phyloP scores from a whole-genome alignment of 1,139 yeast species.

The Geotrichum aggregatum region DNA sequence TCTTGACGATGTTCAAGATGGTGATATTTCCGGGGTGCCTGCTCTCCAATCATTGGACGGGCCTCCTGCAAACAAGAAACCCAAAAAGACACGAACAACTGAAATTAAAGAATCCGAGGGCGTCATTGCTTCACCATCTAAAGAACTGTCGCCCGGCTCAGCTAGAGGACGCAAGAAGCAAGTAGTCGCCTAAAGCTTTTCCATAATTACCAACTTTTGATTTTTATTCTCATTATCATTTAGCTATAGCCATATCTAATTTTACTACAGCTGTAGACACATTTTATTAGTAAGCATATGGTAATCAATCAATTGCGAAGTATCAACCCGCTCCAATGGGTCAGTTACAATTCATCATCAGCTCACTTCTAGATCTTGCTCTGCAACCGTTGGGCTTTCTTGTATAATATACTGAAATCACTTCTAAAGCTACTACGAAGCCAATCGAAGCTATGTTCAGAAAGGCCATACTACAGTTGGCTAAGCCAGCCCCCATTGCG shows the following conservation, averaged over 20 bases:
- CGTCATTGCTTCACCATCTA: not conserved
- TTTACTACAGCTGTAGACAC: no score
- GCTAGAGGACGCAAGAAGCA: constrained; percentile 9
- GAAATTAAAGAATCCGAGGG: constrained; percentile 22
- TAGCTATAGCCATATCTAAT: no score
- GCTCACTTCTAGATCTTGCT: no score
- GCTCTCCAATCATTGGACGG: constrained; percentile 9
- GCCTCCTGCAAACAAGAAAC: constrained; percentile 24
- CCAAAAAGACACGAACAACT: constrained; percentile 26
- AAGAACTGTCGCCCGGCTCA: constrained; percentile 2
- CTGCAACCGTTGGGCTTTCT: no score
- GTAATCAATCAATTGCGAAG: not conserved
- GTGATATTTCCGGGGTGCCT: constrained; percentile 18
- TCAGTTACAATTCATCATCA: not conserved
- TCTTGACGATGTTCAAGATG: constrained; percentile 24
- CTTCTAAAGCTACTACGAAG: no score
- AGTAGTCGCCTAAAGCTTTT: no score
- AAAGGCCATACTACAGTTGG: not conserved
- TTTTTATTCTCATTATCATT: no score
- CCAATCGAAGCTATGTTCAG: constrained; percentile 5
- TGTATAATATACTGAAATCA: no score
- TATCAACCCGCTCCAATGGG: not conserved
- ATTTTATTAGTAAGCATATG: not conserved
- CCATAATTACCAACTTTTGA: no score
- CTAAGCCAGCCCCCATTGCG: not conserved